Evolutionary conservation across 805 yeast species (phyloP).

Genomic region (Torulaspora gathmanii): DNA sequence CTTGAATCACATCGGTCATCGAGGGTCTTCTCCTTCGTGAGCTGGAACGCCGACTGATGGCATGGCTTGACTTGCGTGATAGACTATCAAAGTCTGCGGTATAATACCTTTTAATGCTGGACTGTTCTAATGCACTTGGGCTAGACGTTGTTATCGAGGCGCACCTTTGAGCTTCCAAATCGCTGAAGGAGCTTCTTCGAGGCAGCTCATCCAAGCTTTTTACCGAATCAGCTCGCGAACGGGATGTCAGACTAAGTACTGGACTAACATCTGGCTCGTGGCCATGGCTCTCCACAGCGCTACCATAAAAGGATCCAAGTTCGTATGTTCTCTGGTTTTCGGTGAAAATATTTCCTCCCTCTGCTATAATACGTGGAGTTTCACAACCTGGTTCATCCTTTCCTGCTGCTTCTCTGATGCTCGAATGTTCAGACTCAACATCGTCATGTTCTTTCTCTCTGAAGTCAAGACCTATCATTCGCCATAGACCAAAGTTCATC

Average conservation of each 20-base stretch:
- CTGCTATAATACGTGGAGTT: background rate
- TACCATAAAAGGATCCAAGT: background rate
- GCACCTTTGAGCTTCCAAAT: slow-evolving; percentile 1
- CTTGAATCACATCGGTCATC: slow-evolving; percentile 39
- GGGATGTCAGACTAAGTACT: background rate
- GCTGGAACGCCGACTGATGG: background rate
- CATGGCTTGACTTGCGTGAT: background rate
- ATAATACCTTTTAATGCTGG: slow-evolving; percentile 21
- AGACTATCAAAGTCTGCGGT: background rate
- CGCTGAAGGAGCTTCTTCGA: background rate
- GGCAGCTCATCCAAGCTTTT: background rate
- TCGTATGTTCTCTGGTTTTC: slow-evolving; percentile 2
- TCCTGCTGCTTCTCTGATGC: background rate
- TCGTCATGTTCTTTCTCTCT: slow-evolving; percentile 28
- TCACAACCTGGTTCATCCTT: background rate
- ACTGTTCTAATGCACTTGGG: slow-evolving; percentile 17
- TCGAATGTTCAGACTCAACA: background rate
- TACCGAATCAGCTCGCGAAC: slow-evolving; percentile 4
- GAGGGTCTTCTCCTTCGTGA: slow-evolving; percentile 26
- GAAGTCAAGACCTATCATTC: slow-evolving; percentile 68
- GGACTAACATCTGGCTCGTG: background rate
- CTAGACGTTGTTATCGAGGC: slow-evolving; percentile 7
- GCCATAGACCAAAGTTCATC: slow-evolving; percentile 73
- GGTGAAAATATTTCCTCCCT: background rate
- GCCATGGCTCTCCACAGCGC: slow-evolving; percentile 2